Base-by-base conservation (phyloP, 495 filamentous ascomycete species). In the Jackrogersella multiformis region DNA sequence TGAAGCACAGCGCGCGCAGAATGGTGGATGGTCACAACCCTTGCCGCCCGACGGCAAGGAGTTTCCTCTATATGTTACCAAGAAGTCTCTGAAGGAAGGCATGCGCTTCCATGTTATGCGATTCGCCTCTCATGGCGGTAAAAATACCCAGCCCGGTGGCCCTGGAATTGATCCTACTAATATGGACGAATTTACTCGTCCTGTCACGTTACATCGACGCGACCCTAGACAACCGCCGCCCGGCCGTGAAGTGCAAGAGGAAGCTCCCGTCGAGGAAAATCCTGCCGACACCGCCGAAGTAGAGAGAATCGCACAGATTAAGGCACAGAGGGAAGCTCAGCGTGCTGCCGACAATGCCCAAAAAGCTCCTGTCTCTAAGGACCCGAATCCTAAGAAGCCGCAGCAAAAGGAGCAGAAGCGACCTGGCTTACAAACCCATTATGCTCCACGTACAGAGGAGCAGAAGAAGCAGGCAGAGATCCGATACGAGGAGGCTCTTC, bases 401-500 rank as follows among this genome's bases (percentile, higher is more conserved):
- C 81, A 88, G 73, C 81, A 87, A 13, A 90, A 94, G 72, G 92
- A 88, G 30, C 86, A 94, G 72, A 93, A 92, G 0, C 84, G 86
- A 20, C 85, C 85, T 61, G 83, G 86, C 9, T 82, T 81, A 52
- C 84, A 88, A 38, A 84, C 87, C 67, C 68, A 77, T 68, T 53
- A 80, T 59, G 63, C 71, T 71, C 66, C 73, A 45, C 70, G 72
- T 21, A 87, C 87, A 6, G 90, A 91, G 12, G 90, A 91, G 38
- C 88, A 93, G 67, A 89, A 92, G 70, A 93, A 92, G 58, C 85
- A 87, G 53, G 84, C 87, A 9, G 87, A 92, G 44, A 84, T 98
- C 18, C 88, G 93, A 63, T 99, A 98, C 66, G 96, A 99, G 74
- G 95, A 99, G 72, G 90, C 92, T 6, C 78, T 97, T 38, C 96